Conservation (phyloP, 768 basidiomycete species). For the Cantharellus anzutake region DNA sequence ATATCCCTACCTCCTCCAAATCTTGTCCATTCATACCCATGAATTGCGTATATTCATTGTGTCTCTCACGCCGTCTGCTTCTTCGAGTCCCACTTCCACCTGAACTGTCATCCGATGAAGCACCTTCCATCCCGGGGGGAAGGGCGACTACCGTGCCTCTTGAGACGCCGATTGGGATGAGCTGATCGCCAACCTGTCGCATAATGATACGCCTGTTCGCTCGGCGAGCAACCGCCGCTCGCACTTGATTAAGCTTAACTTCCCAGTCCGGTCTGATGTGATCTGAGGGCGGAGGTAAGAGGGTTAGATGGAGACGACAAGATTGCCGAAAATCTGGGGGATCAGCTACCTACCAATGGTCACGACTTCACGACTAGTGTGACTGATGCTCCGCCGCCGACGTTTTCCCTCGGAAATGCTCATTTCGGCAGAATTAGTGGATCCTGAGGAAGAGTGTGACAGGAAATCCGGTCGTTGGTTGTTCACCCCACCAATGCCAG, state of each 20-base stretch:
- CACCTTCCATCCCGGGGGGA: constrained; percentile 25
- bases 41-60: constrained; percentile 42
- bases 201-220: constrained; percentile 94
- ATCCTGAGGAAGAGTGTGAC: constrained; percentile 22
- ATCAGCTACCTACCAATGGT: constrained; percentile 48
- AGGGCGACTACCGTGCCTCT: constrained; percentile 59
- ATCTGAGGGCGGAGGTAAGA: constrained; percentile 38
- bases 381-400: constrained; percentile 75
- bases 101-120: constrained; percentile 16
- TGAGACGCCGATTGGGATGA: constrained; percentile 92
- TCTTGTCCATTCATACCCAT: constrained; percentile 53
- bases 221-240: constrained; percentile 86
- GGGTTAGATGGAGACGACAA: background rate
- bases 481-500: constrained; percentile 46
- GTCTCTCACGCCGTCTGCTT: constrained; percentile 29
- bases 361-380: constrained; percentile 77
- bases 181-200: constrained; percentile 93
- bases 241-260: constrained; percentile 80
- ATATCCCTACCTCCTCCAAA: constrained; percentile 60
- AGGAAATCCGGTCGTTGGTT: constrained; percentile 31
- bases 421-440: constrained; percentile 1
- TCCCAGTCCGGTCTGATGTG: constrained; percentile 98
- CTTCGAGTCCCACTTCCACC: constrained; percentile 29
- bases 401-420: background rate
- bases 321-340: background rate